Base-by-base conservation (phyloP, 2,329 filamentous ascomycete species). In the Acrodontium crateriforme region DNA sequence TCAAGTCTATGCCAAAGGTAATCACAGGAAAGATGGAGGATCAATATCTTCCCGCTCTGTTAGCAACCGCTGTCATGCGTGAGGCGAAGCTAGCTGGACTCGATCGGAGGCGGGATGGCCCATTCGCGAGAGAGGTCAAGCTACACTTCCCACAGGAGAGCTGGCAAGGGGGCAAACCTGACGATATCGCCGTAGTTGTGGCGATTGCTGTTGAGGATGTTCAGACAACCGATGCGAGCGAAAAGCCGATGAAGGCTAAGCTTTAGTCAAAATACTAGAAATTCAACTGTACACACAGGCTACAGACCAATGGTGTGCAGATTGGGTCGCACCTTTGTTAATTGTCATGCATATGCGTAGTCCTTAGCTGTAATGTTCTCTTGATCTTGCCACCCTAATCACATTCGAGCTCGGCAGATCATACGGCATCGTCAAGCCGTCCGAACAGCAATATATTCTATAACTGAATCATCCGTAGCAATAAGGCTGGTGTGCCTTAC, bases 121-220 rank as follows among this genome's bases (percentile, higher is more conserved):
- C 89, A 0, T 98, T 98, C 54, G 84, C 89, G 21, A 93, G 82
- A 55, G 84, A 94, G 54, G 83, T 94, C 12, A 82, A 89, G 51
- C 80, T 76, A 47, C 75, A 80, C 48, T 92, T 81, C 43, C 87
- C 89, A 0, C 65, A 76, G 19, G 87, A 95, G 54, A 71, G 74
- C 33, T 98, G 82, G 72, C 74, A 74, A 33, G 89, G 89, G 32
- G 89, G 89, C 28, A 98, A 98, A 56, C 71, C 91, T 12, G 89
- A 98, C 51, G 89, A 98, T 54, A 94, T 98, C 34, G 87, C 83
- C 46, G 83, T 83, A 4, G 63, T 98, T 27, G 75, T 85, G 9
- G 72, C 76, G 17, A 62, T 93, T 16, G 82, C 81, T 1, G 73
- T 81, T 6, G 76, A 85, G 41, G 71, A 75, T 29, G 35, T 24